Conservation (phyloP, 306 rosid species). For the Oxytropis ochrocephala region DNA sequence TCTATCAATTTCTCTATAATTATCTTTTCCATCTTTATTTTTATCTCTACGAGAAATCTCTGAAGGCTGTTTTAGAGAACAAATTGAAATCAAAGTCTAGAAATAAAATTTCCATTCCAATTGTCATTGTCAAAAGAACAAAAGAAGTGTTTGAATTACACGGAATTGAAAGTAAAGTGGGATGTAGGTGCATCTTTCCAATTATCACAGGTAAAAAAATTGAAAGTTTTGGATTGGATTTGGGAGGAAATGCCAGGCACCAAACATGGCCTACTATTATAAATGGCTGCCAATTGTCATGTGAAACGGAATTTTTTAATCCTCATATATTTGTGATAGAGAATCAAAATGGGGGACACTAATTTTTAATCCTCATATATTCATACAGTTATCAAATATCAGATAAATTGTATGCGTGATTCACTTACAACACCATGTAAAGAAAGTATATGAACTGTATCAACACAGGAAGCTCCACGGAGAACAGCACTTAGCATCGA, state of each 20-base stretch:
- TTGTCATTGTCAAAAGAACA: background rate
- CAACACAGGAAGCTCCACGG: slow-evolving; percentile 49
- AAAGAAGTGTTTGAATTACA: background rate
- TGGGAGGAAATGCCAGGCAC: background rate
- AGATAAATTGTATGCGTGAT: background rate
- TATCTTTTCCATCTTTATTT: background rate
- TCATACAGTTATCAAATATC: background rate
- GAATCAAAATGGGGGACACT: slow-evolving; percentile 8
- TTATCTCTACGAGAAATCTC: background rate
- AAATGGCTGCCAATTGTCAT: background rate
- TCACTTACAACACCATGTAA: slow-evolving; percentile 71
- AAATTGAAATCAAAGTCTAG: background rate
- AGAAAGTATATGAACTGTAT: slow-evolving; percentile 63
- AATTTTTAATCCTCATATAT: no score
- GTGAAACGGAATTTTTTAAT: slow-evolving; percentile 1
- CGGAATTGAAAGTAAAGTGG: background rate
- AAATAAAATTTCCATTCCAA: background rate
- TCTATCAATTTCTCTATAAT: background rate
- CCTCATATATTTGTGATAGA: background rate
- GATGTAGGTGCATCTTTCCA: background rate
- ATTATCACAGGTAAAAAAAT: background rate
- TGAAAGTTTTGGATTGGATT: background rate
- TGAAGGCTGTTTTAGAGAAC: background rate
- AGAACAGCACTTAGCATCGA: slow-evolving; percentile 58
- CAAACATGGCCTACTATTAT: background rate